Conservation (phyloP, 768 basidiomycete species). For the Lactifluus pinguis region DNA sequence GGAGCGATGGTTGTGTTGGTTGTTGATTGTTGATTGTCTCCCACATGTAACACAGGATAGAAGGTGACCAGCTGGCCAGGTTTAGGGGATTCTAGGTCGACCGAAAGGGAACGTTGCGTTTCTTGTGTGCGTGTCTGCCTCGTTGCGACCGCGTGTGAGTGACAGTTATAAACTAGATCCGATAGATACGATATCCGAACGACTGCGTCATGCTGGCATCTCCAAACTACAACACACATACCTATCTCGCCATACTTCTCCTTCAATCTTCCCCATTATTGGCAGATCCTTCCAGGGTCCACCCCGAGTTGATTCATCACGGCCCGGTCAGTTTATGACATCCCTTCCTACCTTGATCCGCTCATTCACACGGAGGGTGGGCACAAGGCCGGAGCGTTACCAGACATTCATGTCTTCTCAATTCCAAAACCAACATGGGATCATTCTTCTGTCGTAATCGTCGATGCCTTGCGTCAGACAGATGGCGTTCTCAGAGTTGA, state of each 20-base stretch:
- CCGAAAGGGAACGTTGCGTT: background rate
- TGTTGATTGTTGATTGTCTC: slow-evolving; percentile 3
- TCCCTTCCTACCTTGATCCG: background rate
- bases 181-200: background rate
- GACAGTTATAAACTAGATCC: background rate
- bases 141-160: slow-evolving; percentile 10
- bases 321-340: slow-evolving; percentile 9
- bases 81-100: background rate
- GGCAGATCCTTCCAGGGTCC: slow-evolving; percentile 4
- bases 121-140: slow-evolving; percentile 1
- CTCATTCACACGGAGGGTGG: background rate
- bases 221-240: slow-evolving; percentile 13
- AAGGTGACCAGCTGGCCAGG: background rate
- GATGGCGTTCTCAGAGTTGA: slow-evolving; percentile 18
- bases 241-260: slow-evolving; percentile 16
- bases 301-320: slow-evolving; percentile 13
- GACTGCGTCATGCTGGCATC: slow-evolving; percentile 1
- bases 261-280: slow-evolving; percentile 5
- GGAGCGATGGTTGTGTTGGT: background rate
- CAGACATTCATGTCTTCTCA: slow-evolving; percentile 14
- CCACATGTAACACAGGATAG: background rate
- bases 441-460: slow-evolving; percentile 1
- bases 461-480: slow-evolving; percentile 1
- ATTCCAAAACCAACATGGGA: slow-evolving; percentile 13
- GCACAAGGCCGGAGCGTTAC: slow-evolving; percentile 13